phyloP scores from a whole-genome alignment of 345 rosid genomes.

The Arabis alpina region DNA sequence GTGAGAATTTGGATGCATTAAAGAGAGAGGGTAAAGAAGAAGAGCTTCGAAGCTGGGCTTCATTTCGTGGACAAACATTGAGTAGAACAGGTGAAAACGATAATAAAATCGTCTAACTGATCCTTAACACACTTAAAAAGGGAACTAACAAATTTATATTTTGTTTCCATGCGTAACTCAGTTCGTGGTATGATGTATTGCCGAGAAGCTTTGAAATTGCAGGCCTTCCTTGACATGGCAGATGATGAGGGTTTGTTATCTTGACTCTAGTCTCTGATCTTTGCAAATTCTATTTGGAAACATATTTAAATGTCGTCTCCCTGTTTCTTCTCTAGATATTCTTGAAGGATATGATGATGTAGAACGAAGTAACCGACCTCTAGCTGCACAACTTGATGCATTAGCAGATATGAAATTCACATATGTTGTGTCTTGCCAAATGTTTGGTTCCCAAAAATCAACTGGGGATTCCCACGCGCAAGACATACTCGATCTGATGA shows the following conservation, averaged over 20 bases:
- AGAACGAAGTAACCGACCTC: slow-evolving; percentile 65
- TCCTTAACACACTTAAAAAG: background rate
- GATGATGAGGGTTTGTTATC: slow-evolving; percentile 65
- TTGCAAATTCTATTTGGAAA: slow-evolving; percentile 22
- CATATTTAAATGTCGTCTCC: slow-evolving; percentile 16
- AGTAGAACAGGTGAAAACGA: slow-evolving; percentile 80
- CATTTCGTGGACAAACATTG: slow-evolving; percentile 92
- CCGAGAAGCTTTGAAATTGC: slow-evolving; percentile 83
- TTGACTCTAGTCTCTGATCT: slow-evolving; percentile 22
- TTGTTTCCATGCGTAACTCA: slow-evolving; percentile 46
- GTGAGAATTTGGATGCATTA: slow-evolving; percentile 54
- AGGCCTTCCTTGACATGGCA: slow-evolving; percentile 88
- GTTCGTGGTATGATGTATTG: slow-evolving; percentile 99
- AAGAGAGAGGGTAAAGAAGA: slow-evolving; percentile 58
- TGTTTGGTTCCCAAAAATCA: slow-evolving; percentile 77
- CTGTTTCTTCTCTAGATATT: slow-evolving; percentile 59
- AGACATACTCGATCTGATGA: slow-evolving; percentile 84
- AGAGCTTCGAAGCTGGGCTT: slow-evolving; percentile 88
- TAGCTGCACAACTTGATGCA: slow-evolving; percentile 77
- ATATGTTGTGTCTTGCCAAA: slow-evolving; percentile 82
- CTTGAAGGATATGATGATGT: slow-evolving; percentile 75
- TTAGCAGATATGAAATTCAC: slow-evolving; percentile 88
- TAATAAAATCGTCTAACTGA: background rate
- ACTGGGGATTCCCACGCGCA: slow-evolving; percentile 88
- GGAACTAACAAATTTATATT: background rate